These are phyloP conservation scores for Globisporangium apiculatum DNA, from an alignment of 352 stramenopile species.

Conservation along the genomic window DNA sequence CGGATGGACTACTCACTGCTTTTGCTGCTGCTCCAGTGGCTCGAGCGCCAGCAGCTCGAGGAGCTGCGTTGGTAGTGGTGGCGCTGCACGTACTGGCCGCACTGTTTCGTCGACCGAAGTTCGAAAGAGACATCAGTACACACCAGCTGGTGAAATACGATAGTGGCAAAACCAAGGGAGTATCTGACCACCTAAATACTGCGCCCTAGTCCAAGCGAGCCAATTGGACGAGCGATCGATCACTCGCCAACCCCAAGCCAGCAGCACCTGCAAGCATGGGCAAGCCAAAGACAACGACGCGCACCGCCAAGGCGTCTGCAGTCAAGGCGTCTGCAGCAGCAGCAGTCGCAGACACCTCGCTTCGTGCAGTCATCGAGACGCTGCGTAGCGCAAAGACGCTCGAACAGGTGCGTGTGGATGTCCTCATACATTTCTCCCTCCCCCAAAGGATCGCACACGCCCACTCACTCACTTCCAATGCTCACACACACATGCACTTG, in stretches of 20 bases:
- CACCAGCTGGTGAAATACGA: no score
- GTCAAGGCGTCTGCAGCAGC: no score
- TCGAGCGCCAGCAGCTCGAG: conserved; percentile 55
- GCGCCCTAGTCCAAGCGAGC: no score
- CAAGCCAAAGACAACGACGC: background rate
- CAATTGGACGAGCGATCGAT: background rate
- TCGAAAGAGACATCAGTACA: no score
- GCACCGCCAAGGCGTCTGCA: no score
- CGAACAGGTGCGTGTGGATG: background rate
- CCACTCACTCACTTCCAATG: no score
- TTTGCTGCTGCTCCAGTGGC: background rate
- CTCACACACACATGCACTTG: background rate
- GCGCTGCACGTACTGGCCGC: conserved; percentile 9
- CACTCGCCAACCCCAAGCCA: background rate
- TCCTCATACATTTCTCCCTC: no score
- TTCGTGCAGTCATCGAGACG: background rate
- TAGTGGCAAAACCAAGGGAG: background rate
- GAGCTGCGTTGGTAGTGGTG: conserved; percentile 29
- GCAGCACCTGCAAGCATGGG: background rate
- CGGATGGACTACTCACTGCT: no score
- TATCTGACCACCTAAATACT: background rate
- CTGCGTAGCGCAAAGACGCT: background rate
- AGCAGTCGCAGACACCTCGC: background rate
- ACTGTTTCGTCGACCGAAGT: background rate
- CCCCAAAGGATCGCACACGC: no score